Base-by-base conservation (phyloP, 202 grass and related monocot genomes). In the Dendrocalamus latiflorus region DNA sequence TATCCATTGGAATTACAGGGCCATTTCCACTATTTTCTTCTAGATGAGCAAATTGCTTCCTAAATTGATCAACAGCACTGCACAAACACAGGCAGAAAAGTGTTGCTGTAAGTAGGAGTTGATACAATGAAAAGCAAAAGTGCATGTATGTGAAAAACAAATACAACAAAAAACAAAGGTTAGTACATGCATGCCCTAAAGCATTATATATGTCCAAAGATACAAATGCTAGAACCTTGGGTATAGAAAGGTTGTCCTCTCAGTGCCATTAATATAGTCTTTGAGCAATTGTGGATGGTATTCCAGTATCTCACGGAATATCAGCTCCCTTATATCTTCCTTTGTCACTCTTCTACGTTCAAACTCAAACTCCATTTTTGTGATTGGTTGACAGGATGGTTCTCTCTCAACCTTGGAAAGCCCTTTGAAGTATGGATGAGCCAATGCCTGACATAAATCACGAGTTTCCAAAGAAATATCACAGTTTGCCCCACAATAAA, bases 321-420 rank as follows among this genome's bases (percentile, higher is more conserved):
- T 99, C 58, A 99, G 81, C 78, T 99, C 96, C 66, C 91, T 87
- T 79, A 99, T 93, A 69, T 98, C 96, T 85, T 99, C 96, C 84
- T 99, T 95, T 49, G 96, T 95, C 48, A 95, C 96, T 87, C 96
- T 90, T 85, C 90, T 91, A 60, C 93, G 85, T 78, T 99, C 96
- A 84, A 99, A 99, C 68, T 99, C 96, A 70, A 99, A 99, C 76
- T 99, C 96, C 93, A 99, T 93, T 76, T 99, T 99, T 56, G 87
- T 92, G 60, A 99, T 99, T 39, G 93, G 96, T 74, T 91, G 93
- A 63, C 96, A 92, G 6, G 91, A 99, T 76, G 96, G 96, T 80
- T 99, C 96, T 87, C 96, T 91, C 78, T 99, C 93, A 83, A 89
- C 78, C 70, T 93, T 99, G 41, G 96, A 83, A 8, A 99, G 78